Percentiles rank a stretch among this genome's conserved stretches.
These are phyloP conservation scores for Haematococcus sp. DNA, from an alignment of 139 green algal genomes.

Conservation along the genomic window DNA sequence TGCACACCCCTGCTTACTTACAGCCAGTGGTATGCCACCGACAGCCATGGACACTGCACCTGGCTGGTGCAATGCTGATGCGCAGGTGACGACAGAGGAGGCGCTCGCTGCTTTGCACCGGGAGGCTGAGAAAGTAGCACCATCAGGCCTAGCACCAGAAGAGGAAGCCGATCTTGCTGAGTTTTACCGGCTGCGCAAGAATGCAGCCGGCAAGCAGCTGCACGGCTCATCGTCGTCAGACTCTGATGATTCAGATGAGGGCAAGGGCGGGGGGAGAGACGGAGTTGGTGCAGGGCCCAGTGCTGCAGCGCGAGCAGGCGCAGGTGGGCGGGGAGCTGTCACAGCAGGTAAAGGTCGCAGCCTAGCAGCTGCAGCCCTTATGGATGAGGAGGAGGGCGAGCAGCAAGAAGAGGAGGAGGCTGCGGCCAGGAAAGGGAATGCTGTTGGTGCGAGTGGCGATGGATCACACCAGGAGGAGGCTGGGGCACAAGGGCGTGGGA, in stretches of 20 bases:
- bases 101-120: slow-evolving; percentile 60
- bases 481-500: background rate
- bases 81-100: slow-evolving; percentile 53
- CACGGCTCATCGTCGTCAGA: slow-evolving; percentile 10
- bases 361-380: background rate
- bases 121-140: slow-evolving; percentile 40
- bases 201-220: background rate
- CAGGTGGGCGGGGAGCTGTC: background rate
- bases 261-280: background rate
- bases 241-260: slow-evolving; percentile 21
- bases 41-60: too few relatives aligned
- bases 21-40: too few relatives aligned
- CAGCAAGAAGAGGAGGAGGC: background rate
- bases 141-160: too few relatives aligned
- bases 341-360: background rate
- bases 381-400: background rate
- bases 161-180: slow-evolving; percentile 69
- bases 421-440: background rate
- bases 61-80: background rate
- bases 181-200: slow-evolving; percentile 60
- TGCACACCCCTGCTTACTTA: too few relatives aligned
- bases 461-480: background rate
- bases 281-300: background rate
- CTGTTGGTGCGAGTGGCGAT: background rate
- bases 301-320: background rate